Evolutionary conservation across 768 basidiomycete species (phyloP).

Genomic region (Xerocomellus dryophilus): DNA sequence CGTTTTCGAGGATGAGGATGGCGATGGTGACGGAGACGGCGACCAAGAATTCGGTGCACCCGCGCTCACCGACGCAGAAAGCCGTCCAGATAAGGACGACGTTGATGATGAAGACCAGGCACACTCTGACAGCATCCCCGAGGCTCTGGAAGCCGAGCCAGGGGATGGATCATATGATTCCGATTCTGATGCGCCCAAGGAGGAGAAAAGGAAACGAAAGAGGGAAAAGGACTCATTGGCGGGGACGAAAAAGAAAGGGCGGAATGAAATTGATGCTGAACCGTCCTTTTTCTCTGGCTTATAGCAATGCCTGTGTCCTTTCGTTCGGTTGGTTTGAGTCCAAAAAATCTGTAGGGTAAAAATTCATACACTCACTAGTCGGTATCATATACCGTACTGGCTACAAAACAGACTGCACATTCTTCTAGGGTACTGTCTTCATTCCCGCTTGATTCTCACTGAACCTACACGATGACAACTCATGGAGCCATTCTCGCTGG

Average conservation of each 20-base stretch:
- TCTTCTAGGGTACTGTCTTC: too few relatives aligned
- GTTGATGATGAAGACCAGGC: conserved; percentile 8
- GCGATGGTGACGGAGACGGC: conserved; percentile 11
- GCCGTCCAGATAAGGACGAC: conserved; percentile 15
- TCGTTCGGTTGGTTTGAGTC: neutral
- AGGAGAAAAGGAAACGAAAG: conserved; percentile 56
- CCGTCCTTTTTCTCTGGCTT: conserved; percentile 67
- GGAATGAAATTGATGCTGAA: conserved; percentile 55
- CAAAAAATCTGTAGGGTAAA: neutral
- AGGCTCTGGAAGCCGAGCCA: conserved; percentile 12
- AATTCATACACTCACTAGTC: neutral
- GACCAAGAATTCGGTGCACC: conserved; percentile 22
- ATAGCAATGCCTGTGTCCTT: conserved; percentile 24
- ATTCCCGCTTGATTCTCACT: neutral
- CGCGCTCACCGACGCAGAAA: conserved; percentile 24
- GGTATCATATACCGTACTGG: neutral
- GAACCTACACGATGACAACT: too few relatives aligned
- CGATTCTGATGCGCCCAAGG: conserved; percentile 32
- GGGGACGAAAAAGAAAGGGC: conserved; percentile 55
- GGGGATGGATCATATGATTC: conserved; percentile 26
- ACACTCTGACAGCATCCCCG: neutral
- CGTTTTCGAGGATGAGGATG: conserved; percentile 51
- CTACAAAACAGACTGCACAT: neutral
- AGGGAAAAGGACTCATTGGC: conserved; percentile 48
- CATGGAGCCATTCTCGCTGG: too few relatives aligned